These are phyloP conservation scores for Thielaviopsis euricoi DNA, from an alignment of 2,329 filamentous ascomycete species.

Conservation along the genomic window DNA sequence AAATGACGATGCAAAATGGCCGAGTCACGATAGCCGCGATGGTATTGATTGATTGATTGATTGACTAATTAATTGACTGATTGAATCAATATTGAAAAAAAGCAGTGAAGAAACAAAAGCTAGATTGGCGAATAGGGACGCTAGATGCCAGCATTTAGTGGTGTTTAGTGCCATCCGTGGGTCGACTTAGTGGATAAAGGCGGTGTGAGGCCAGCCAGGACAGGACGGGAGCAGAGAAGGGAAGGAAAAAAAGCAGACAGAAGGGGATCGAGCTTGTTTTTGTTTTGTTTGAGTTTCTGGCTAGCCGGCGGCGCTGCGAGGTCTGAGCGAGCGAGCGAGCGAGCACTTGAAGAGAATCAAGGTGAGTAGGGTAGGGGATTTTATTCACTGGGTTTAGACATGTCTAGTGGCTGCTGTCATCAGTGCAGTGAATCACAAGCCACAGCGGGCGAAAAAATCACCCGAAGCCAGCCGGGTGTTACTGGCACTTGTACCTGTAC, in stretches of 20 bases:
- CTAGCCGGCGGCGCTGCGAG: not conserved
- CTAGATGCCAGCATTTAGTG: not conserved
- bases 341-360: too few species aligned
- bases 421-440: too few species aligned
- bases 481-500: too few species aligned
- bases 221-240: not conserved
- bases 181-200: not conserved
- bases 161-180: not conserved
- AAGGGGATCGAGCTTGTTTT: not conserved
- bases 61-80: not conserved
- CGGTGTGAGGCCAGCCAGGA: not conserved
- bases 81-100: not conserved
- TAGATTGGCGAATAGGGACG: not conserved
- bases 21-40: not conserved
- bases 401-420: too few species aligned
- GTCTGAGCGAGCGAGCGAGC: too few species aligned
- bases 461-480: not conserved
- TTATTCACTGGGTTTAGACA: too few species aligned
- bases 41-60: not conserved
- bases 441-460: too few species aligned
- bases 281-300: not conserved
- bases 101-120: not conserved
- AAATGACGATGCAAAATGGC: not conserved
- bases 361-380: too few species aligned
- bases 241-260: too few species aligned